Evolutionary conservation across 192 early-diverging fungal genomes (phyloP).

Genomic region (Umbelopsis vinacea): DNA sequence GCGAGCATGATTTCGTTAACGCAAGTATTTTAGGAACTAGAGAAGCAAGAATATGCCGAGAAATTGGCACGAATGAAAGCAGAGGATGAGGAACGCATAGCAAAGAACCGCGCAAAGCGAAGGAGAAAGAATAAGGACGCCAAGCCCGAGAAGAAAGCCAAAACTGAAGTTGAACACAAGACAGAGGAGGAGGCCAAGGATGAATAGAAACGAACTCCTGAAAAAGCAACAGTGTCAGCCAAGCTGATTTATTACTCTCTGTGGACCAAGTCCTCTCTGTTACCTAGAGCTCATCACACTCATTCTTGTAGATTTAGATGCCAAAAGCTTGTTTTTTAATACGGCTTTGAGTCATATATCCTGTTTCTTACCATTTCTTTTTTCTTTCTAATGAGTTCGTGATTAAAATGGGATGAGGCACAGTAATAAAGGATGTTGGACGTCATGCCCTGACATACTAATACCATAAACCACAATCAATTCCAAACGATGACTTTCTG

Average conservation of each 20-base stretch:
- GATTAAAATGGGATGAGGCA: too few relatives aligned
- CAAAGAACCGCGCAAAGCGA: conserved; percentile 87
- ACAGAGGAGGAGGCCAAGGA: background rate
- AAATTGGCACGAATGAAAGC: conserved; percentile 58
- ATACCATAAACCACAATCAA: too few relatives aligned
- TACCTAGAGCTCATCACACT: background rate
- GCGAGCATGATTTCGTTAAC: background rate
- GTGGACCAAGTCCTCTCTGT: too few relatives aligned
- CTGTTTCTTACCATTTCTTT: too few relatives aligned
- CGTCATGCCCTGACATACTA: too few relatives aligned
- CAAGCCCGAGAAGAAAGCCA: conserved; percentile 32
- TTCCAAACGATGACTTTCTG: too few relatives aligned
- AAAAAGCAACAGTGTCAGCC: background rate
- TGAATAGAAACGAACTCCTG: background rate
- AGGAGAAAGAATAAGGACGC: conserved; percentile 59
- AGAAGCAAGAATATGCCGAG: conserved; percentile 61
- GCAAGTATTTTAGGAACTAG: conserved; percentile 50
- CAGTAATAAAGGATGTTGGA: too few relatives aligned
- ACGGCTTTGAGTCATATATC: background rate
- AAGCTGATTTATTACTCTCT: too few relatives aligned
- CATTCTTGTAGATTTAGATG: too few relatives aligned
- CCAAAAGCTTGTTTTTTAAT: background rate
- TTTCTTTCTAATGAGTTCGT: too few relatives aligned
- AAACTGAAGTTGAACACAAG: background rate
- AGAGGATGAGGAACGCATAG: conserved; percentile 82